Conservation (phyloP, 108 stramenopile species). For the Aurantiochytrium sp. region DNA sequence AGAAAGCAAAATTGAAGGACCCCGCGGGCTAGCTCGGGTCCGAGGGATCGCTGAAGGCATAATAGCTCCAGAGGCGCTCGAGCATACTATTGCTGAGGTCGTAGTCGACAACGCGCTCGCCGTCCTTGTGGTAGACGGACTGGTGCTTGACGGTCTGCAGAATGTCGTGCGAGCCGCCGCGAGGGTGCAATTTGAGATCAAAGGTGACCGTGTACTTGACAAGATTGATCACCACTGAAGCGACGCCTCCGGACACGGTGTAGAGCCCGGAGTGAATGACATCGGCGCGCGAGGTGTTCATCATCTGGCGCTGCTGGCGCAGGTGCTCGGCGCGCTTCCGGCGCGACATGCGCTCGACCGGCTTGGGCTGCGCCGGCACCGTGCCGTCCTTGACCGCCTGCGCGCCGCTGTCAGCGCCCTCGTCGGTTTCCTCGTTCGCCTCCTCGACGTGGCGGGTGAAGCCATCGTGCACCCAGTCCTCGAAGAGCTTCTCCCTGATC, state of each 20-base stretch:
- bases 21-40: background rate
- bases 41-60: background rate
- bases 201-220: slow-evolving; percentile 4
- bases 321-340: background rate
- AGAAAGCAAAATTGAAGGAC: too few species aligned
- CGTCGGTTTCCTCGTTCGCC: background rate
- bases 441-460: background rate
- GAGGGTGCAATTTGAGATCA: background rate
- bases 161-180: background rate
- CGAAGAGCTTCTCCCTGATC: background rate
- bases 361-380: background rate
- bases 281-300: background rate
- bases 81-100: background rate
- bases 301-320: background rate
- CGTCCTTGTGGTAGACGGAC: slow-evolving; percentile 3
- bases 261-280: background rate
- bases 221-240: background rate
- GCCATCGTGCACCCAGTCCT: background rate
- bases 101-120: background rate
- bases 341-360: background rate
- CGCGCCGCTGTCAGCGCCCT: background rate
- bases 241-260: background rate
- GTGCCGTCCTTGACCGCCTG: background rate
- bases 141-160: background rate
- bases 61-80: slow-evolving; percentile 6